These are phyloP conservation scores for Mimosa bimucronata DNA, from an alignment of 306 rosid species.

Conservation along the genomic window DNA sequence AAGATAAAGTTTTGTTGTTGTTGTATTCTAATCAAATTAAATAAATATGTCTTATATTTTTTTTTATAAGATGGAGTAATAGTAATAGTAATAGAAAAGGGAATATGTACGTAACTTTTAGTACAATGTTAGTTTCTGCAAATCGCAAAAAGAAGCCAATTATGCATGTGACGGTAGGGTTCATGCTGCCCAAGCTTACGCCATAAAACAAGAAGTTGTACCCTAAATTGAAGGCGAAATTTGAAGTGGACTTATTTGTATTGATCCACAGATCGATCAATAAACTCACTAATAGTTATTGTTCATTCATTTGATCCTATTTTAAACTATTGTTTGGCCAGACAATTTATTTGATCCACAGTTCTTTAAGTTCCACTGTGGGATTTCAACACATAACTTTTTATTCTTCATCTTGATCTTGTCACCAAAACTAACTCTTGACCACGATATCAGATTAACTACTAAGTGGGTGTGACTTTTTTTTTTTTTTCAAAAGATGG, in stretches of 20 bases:
- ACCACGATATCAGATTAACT: too few species aligned
- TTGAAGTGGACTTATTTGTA: slow-evolving; percentile 19
- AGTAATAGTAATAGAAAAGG: background rate
- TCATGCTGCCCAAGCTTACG: slow-evolving; percentile 17
- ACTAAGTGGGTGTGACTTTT: too few species aligned
- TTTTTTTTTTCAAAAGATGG: too few species aligned
- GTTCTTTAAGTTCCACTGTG: too few species aligned
- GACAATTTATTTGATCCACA: background rate
- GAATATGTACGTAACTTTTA: background rate
- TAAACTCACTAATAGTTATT: background rate
- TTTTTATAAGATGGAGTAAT: too few species aligned
- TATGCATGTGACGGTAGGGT: slow-evolving; percentile 33
- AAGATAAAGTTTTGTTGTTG: too few species aligned
- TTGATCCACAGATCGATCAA: background rate
- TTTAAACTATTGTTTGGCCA: background rate
- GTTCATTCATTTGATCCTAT: background rate
- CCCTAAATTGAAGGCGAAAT: slow-evolving; percentile 14
- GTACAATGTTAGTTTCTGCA: background rate
- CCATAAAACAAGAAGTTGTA: background rate
- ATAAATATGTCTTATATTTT: too few species aligned
- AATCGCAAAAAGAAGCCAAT: background rate
- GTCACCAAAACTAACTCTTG: background rate
- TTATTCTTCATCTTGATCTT: too few species aligned
- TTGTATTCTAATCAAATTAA: too few species aligned
- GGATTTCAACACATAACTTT: background rate